These are phyloP conservation scores for Takashimella koratensis DNA, from an alignment of 1,284 basidiomycete genomes.

Conservation along the genomic window DNA sequence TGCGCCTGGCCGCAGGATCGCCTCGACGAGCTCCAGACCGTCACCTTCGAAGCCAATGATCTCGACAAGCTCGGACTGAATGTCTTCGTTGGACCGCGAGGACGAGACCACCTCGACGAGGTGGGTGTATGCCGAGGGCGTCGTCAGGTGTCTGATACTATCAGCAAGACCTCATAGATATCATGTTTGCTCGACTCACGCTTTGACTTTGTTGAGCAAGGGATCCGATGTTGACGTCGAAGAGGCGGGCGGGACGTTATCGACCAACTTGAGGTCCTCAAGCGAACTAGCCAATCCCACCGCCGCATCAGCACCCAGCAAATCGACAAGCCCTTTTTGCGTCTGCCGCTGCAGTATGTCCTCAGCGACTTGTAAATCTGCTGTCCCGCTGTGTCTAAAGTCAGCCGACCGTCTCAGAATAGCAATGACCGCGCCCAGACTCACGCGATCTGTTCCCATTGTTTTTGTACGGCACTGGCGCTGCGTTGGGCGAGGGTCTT, in stretches of 20 bases:
- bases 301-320: neutral
- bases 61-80: constrained; percentile 74
- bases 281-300: neutral
- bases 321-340: neutral
- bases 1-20: constrained; percentile 32
- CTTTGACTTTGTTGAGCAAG: neutral
- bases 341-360: neutral
- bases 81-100: constrained; percentile 58
- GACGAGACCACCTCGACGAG: constrained; percentile 37
- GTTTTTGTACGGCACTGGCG: neutral
- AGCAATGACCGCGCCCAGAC: too few relatives aligned
- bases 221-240: neutral
- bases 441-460: neutral
- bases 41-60: constrained; percentile 78
- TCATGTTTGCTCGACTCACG: neutral
- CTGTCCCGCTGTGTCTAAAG: too few relatives aligned
- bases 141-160: neutral
- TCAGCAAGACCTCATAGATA: neutral
- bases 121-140: constrained; percentile 24
- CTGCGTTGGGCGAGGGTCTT: constrained; percentile 7
- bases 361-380: neutral
- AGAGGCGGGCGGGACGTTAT: neutral
- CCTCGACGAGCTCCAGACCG: constrained; percentile 46
- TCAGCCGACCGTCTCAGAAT: too few relatives aligned
- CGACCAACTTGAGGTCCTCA: neutral